Evolutionary conservation across 164 flowering plant genomes (phyloP).

Genomic region (Litsea cubeba): DNA sequence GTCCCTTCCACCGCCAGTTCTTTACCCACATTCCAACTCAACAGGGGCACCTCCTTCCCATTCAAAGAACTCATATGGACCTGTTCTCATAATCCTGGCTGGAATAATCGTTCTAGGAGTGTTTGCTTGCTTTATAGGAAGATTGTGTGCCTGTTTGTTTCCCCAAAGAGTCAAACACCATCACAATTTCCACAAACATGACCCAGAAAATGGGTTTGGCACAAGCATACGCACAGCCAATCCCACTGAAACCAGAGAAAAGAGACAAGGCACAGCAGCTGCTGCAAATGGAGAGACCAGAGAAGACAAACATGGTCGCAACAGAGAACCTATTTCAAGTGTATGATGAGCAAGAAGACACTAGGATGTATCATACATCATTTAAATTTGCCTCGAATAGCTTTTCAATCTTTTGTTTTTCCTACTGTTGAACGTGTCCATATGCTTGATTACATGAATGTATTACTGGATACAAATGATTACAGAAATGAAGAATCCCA

Average conservation of each 20-base stretch:
- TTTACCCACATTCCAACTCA: slow-evolving; percentile 22
- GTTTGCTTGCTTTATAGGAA: slow-evolving; percentile 61
- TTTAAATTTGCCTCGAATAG: background rate
- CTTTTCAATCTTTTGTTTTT: background rate
- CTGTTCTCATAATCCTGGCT: slow-evolving; percentile 72
- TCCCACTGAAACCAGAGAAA: slow-evolving; percentile 11
- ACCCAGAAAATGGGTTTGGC: slow-evolving; percentile 40
- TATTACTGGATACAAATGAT: background rate
- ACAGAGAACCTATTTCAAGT: background rate
- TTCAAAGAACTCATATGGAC: slow-evolving; percentile 68
- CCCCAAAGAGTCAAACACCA: slow-evolving; percentile 14
- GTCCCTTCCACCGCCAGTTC: slow-evolving; percentile 14
- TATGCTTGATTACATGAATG: background rate
- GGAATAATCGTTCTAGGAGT: slow-evolving; percentile 60
- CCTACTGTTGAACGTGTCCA: slow-evolving; percentile 5
- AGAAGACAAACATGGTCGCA: slow-evolving; percentile 7
- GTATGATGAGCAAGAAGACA: background rate
- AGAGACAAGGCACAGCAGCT: slow-evolving; percentile 3
- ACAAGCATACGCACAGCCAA: slow-evolving; percentile 15
- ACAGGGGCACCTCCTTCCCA: slow-evolving; percentile 20
- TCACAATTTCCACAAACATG: slow-evolving; percentile 19
- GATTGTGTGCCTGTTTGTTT: slow-evolving; percentile 44
- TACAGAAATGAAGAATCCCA: slow-evolving; percentile 4
- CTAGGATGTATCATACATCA: background rate
- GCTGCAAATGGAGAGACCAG: background rate